Conservation (phyloP, 129 eudicot species). For the Artemisia tridentata region DNA sequence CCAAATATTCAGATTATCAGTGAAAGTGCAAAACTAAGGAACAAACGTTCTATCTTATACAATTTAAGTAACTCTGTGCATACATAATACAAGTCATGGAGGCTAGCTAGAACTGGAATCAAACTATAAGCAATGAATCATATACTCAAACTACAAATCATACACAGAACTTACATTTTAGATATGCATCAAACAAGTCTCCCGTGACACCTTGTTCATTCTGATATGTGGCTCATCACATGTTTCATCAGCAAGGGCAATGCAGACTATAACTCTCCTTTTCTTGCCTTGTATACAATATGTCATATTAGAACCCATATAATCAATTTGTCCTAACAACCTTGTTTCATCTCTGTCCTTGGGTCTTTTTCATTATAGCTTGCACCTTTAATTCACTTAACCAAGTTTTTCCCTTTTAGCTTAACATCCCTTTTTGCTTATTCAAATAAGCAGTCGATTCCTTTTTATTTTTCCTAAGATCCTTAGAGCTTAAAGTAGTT, state of each 20-base stretch:
- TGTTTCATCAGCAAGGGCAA: conserved; percentile 8
- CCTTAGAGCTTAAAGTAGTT: too few relatives aligned
- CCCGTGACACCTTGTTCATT: conserved; percentile 13
- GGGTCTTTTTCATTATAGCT: too few relatives aligned
- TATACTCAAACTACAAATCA: background rate
- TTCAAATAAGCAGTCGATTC: too few relatives aligned
- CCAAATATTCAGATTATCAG: too few relatives aligned
- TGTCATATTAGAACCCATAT: too few relatives aligned
- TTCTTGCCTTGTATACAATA: background rate
- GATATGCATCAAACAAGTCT: conserved; percentile 6
- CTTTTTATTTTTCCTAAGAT: too few relatives aligned
- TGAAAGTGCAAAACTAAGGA: background rate
- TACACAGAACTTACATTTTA: background rate
- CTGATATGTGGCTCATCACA: conserved; percentile 14
- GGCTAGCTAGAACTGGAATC: background rate
- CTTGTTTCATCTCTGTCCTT: too few relatives aligned
- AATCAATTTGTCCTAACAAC: too few relatives aligned
- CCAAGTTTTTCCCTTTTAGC: too few relatives aligned
- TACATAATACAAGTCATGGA: background rate
- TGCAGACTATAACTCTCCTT: conserved; percentile 8
- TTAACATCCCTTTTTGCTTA: too few relatives aligned
- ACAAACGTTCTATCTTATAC: background rate
- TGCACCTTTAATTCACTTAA: too few relatives aligned
- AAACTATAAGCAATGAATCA: background rate
- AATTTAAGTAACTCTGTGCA: background rate